Percentiles rank a stretch among this genome's conserved stretches.
These are phyloP conservation scores for Ceratobasidium papillatum DNA, from an alignment of 1,284 basidiomycete species.

Conservation along the genomic window DNA sequence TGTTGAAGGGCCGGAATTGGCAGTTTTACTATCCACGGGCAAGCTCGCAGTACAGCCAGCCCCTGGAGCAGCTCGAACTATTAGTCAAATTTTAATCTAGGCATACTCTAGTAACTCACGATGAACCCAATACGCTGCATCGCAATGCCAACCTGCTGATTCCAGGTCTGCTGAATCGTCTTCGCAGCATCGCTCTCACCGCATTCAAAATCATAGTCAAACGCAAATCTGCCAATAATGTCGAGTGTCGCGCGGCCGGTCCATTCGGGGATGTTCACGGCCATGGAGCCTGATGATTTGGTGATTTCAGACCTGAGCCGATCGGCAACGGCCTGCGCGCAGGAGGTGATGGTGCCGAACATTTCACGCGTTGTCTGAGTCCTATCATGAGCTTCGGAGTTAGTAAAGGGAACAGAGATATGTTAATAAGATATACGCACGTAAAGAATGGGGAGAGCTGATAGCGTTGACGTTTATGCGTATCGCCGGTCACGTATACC, in stretches of 20 bases:
- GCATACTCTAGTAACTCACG: conserved; percentile 35
- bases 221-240: conserved; percentile 49
- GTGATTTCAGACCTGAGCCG: conserved; percentile 12
- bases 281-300: neutral
- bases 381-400: conserved; percentile 23
- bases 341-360: conserved; percentile 33
- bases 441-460: conserved; percentile 48
- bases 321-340: conserved; percentile 28
- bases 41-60: conserved; percentile 48
- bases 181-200: conserved; percentile 49
- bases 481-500: conserved; percentile 52
- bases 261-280: conserved; percentile 47
- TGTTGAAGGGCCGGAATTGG: conserved; percentile 50
- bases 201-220: conserved; percentile 52
- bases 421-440: conserved; percentile 39
- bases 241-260: conserved; percentile 46
- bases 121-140: conserved; percentile 49
- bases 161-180: conserved; percentile 50
- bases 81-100: neutral
- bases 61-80: conserved; percentile 2
- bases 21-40: conserved; percentile 50
- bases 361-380: conserved; percentile 43
- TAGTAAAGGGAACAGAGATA: conserved; percentile 1
- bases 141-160: conserved; percentile 48
- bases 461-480: conserved; percentile 50